Evolutionary conservation across 2,329 filamentous ascomycete genomes (phyloP).

Genomic region (Aspergillus transmontanensis): DNA sequence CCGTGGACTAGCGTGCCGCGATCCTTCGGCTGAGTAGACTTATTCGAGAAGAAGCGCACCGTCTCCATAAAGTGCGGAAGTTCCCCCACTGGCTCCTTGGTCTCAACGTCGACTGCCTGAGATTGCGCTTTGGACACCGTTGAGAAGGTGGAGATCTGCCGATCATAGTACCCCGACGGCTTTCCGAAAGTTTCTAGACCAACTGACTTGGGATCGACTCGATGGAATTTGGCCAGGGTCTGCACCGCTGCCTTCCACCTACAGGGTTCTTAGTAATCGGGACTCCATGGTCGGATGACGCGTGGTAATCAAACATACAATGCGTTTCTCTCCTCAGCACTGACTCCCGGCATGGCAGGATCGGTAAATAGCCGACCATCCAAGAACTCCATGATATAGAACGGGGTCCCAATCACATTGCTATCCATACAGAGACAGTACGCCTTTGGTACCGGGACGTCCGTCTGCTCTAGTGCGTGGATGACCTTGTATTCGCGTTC

Average conservation of each 20-base stretch:
- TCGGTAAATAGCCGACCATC: slow-evolving; percentile 94
- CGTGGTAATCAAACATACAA: slow-evolving; percentile 55
- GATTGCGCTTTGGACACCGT: slow-evolving; percentile 80
- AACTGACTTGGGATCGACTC: slow-evolving; percentile 66
- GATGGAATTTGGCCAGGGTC: slow-evolving; percentile 84
- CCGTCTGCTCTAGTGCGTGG: slow-evolving; percentile 74
- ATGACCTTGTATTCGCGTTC: slow-evolving; percentile 94
- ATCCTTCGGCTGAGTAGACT: slow-evolving; percentile 72
- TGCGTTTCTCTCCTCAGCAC: slow-evolving; percentile 67
- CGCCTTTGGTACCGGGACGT: slow-evolving; percentile 82
- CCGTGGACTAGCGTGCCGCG: slow-evolving; percentile 82
- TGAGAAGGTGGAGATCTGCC: slow-evolving; percentile 82
- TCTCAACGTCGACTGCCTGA: slow-evolving; percentile 73
- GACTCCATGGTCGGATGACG: background rate
- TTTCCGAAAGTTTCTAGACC: slow-evolving; percentile 75
- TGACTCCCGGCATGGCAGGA: slow-evolving; percentile 74
- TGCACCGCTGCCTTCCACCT: slow-evolving; percentile 82
- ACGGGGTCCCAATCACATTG: slow-evolving; percentile 79
- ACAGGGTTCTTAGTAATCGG: slow-evolving; percentile 11
- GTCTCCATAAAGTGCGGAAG: slow-evolving; percentile 83
- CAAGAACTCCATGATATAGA: slow-evolving; percentile 97
- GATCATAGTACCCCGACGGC: slow-evolving; percentile 74
- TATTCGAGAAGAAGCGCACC: slow-evolving; percentile 74
- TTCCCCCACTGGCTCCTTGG: slow-evolving; percentile 72
- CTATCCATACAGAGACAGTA: slow-evolving; percentile 85